Conservation (phyloP, 108 stramenopile genomes). For the Skeletonema tropicum region DNA sequence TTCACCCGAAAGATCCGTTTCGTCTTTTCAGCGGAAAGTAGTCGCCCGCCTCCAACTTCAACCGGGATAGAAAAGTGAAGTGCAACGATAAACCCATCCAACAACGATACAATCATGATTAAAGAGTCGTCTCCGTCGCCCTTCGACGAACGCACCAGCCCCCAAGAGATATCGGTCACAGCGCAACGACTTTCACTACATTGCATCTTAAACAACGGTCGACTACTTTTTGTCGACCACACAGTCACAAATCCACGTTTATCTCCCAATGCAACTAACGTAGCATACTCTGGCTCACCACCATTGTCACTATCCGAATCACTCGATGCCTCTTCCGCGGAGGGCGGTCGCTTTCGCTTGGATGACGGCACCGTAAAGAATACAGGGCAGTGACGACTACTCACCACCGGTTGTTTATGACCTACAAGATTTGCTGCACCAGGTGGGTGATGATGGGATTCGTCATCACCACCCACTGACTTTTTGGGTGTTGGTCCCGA, state of each 20-base stretch:
- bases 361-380: constrained; percentile 53
- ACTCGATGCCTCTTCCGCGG: constrained; percentile 13
- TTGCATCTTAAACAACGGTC: constrained; percentile 86
- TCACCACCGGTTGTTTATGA: constrained; percentile 89
- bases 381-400: constrained; percentile 78
- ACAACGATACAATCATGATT: constrained; percentile 71
- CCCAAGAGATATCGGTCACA: constrained; percentile 86
- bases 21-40: constrained; percentile 58
- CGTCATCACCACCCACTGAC: not conserved
- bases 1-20: constrained; percentile 67
- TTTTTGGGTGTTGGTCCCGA: constrained; percentile 50
- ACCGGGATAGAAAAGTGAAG: constrained; percentile 68
- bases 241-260: constrained; percentile 86
- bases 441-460: constrained; percentile 21
- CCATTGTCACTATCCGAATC: constrained; percentile 31
- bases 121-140: constrained; percentile 42
- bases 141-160: constrained; percentile 37
- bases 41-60: constrained; percentile 67
- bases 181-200: constrained; percentile 84
- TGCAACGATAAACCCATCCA: constrained; percentile 87
- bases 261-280: constrained; percentile 83
- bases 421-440: constrained; percentile 91
- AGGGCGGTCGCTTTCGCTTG: not conserved
- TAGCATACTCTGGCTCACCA: constrained; percentile 82
- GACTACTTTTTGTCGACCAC: constrained; percentile 76